Evolutionary conservation across 2,329 filamentous ascomycete genomes (phyloP).

Genomic region (Pestalotiopsis sp.): DNA sequence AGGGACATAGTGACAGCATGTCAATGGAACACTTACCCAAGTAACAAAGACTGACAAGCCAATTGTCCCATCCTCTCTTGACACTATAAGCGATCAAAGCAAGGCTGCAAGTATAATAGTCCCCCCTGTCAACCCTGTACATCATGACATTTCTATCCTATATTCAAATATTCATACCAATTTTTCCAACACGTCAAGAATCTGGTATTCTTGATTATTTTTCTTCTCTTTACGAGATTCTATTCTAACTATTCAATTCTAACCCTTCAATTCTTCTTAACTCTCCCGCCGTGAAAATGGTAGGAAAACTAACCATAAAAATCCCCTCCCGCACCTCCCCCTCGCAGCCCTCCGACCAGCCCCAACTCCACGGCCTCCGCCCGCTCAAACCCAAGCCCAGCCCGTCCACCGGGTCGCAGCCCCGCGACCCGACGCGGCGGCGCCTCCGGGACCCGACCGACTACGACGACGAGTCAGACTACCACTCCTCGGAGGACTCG

Average conservation of each 20-base stretch:
- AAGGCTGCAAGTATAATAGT: background rate
- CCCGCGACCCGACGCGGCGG: background rate
- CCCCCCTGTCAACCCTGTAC: background rate
- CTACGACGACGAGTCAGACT: background rate
- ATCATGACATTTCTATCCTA: background rate
- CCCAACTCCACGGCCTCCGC: background rate
- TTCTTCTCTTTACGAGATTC: background rate
- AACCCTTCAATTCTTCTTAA: background rate
- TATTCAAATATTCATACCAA: background rate
- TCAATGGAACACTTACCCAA: background rate
- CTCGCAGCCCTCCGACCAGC: background rate
- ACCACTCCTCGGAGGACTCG: background rate
- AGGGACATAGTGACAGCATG: background rate
- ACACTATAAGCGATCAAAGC: background rate
- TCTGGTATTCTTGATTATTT: conserved; percentile 3
- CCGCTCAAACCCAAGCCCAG: background rate
- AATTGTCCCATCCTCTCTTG: background rate
- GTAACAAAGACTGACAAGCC: background rate
- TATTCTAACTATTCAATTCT: background rate
- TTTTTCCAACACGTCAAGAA: background rate
- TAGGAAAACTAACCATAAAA: background rate
- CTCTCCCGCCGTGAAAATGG: background rate
- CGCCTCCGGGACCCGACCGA: background rate
- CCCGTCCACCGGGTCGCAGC: background rate
- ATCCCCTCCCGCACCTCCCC: background rate